Conservation (phyloP, 768 basidiomycete genomes). For the Tremella yokohamensis region DNA sequence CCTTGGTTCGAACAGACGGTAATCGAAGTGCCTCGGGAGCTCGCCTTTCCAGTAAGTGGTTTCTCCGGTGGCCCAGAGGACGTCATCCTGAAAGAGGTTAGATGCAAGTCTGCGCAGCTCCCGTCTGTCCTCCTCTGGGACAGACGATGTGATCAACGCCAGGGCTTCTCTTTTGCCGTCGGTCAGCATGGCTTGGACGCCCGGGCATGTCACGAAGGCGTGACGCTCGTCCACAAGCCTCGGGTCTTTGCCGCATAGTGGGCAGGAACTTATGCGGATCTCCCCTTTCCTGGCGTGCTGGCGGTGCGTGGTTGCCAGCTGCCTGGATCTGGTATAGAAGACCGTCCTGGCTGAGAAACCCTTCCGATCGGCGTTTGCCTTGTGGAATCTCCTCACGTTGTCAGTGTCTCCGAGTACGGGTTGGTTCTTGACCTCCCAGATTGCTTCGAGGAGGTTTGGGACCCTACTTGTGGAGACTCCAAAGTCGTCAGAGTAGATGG, state of each 20-base stretch:
- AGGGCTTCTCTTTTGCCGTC: not conserved
- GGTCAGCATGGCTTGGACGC: not conserved
- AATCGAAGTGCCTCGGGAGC: constrained; percentile 1
- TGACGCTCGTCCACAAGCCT: not conserved
- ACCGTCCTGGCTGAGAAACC: not conserved
- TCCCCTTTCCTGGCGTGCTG: not conserved
- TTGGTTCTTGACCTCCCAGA: not conserved
- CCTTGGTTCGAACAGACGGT: not conserved
- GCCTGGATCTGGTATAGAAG: not conserved
- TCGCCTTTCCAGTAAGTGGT: constrained; percentile 1
- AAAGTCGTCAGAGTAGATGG: not conserved
- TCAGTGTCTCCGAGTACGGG: not conserved
- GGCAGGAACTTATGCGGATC: not conserved
- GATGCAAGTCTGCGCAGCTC: not conserved
- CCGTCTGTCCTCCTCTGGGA: too few relatives aligned
- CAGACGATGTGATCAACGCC: too few relatives aligned
- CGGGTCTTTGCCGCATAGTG: not conserved
- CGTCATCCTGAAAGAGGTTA: not conserved
- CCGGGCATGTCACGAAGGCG: not conserved
- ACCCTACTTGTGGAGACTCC: not conserved
- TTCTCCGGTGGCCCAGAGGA: not conserved
- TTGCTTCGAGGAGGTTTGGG: not conserved
- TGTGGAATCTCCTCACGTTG: not conserved
- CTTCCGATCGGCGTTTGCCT: not conserved
- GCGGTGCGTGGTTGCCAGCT: constrained; percentile 1